Evolutionary conservation across 2,329 filamentous ascomycete genomes (phyloP), one percentile per base, ranked within the genome.

Genomic region (Botryosphaeria dothidea): DNA sequence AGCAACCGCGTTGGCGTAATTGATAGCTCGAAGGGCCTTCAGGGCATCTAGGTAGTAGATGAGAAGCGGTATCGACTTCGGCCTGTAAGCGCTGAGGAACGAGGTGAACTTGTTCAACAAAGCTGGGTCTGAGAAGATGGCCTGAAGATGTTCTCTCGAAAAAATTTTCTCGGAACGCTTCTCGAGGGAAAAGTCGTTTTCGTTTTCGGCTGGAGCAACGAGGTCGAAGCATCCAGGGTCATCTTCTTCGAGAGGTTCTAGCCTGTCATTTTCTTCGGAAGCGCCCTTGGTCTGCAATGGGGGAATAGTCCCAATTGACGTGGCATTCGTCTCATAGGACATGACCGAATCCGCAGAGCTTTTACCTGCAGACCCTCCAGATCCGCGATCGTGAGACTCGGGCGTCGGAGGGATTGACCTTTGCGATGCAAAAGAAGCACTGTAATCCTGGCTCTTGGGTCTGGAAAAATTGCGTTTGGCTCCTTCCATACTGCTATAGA

Each of bases 11-110:
- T 93, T 92, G 21, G 89, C 85, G 70, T 92, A 92, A 36, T 84
- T 82, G 65, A 93, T 87, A 1, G 90, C 89, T 69, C 87, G 86
- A 13, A 92, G 75, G 0, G 90, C 90, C 72, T 93, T 93, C 65
- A 88, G 75, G 0, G 89, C 85, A 69, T 92, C 88, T 1, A 92
- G 81, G 68, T 92, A 92, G 78, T 92, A 91, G 27, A 88, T 85
- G 15, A 93, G 77, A 7, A 90, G 78, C 0, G 89, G 85, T 2
- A 91, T 80, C 0, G 90, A 91, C 21, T 83, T 78, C 4, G 88
- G 86, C 49, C 88, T 82, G 49, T 84, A 80, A 4, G 80, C 75
- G 65, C 85, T 84, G 2, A 93, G 79, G 69, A 91, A 93, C 2
- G 85, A 82, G 1, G 86, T 90, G 73, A 93, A 93, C 49, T 83